Conservation (phyloP, 768 basidiomycete genomes). For the Suillus decipiens region DNA sequence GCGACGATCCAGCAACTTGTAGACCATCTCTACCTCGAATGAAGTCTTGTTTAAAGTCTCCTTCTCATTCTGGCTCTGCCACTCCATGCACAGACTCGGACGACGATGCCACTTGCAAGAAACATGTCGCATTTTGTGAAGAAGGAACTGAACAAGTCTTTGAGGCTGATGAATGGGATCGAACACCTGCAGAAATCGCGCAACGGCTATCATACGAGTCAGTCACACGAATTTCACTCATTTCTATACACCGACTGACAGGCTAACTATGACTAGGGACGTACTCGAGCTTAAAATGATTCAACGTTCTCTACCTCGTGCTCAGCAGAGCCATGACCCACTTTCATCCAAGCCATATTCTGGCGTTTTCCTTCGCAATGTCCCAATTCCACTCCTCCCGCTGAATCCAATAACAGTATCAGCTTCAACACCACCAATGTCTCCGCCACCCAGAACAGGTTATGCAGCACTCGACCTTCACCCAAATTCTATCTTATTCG, state of each 20-base stretch:
- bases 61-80: conserved; percentile 16
- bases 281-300: conserved; percentile 67
- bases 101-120: conserved; percentile 26
- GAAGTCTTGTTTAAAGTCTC: conserved; percentile 20
- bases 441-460: not conserved
- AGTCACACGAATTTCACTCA: conserved; percentile 32
- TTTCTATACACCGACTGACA: not conserved
- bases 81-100: conserved; percentile 1
- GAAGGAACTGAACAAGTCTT: conserved; percentile 58
- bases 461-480: conserved; percentile 4
- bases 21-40: conserved; percentile 16
- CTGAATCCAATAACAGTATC: conserved; percentile 37
- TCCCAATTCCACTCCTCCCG: conserved; percentile 67
- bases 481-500: conserved; percentile 4
- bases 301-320: conserved; percentile 61
- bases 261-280: not conserved
- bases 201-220: conserved; percentile 66
- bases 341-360: conserved; percentile 41
- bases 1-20: conserved; percentile 15
- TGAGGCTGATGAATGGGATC: conserved; percentile 78
- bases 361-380: conserved; percentile 48
- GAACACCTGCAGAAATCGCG: conserved; percentile 68
- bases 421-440: not conserved
- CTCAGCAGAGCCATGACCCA: conserved; percentile 50
- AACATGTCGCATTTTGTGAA: conserved; percentile 64